Conservation (phyloP, 2,329 filamentous ascomycete species). For the Alternaria solani region DNA sequence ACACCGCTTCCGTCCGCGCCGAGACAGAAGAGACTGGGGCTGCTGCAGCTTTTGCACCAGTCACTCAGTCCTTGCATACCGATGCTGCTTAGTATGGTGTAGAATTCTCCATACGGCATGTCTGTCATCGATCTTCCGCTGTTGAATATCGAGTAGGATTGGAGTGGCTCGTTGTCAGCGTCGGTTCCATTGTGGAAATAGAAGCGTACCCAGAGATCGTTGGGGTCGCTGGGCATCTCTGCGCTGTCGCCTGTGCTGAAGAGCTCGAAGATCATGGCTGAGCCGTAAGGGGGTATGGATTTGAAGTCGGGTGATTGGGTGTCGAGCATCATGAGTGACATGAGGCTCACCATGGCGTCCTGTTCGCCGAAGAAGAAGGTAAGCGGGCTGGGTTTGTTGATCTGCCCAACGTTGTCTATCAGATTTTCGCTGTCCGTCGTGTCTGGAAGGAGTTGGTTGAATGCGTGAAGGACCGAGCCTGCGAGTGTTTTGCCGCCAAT, state of each 20-base stretch:
- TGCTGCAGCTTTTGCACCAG: constrained; percentile 63
- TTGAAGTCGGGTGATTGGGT: constrained; percentile 26
- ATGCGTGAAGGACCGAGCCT: constrained; percentile 33
- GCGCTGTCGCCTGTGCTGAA: constrained; percentile 52
- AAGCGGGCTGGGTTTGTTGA: constrained; percentile 52
- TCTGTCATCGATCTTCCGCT: constrained; percentile 55
- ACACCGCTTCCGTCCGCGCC: constrained; percentile 46
- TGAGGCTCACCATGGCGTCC: constrained; percentile 44
- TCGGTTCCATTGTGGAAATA: constrained; percentile 65
- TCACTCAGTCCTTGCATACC: constrained; percentile 55
- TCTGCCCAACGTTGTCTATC: constrained; percentile 3
- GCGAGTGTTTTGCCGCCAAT: constrained; percentile 45
- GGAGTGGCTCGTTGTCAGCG: constrained; percentile 48
- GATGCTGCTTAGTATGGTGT: constrained; percentile 54
- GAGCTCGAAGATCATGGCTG: constrained; percentile 53
- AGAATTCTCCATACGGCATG: constrained; percentile 62
- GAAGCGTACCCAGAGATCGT: constrained; percentile 64
- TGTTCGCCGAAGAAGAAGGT: constrained; percentile 52
- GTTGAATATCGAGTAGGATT: constrained; percentile 61
- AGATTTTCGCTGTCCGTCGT: constrained; percentile 11
- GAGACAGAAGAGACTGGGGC: constrained; percentile 60
- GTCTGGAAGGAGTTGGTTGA: constrained; percentile 29
- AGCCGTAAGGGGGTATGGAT: constrained; percentile 39
- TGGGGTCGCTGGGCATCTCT: constrained; percentile 49
- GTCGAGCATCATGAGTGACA: constrained; percentile 39